These are phyloP conservation scores for Torulaspora pretoriensis DNA, from an alignment of 1,139 yeast genomes.

Conservation along the genomic window DNA sequence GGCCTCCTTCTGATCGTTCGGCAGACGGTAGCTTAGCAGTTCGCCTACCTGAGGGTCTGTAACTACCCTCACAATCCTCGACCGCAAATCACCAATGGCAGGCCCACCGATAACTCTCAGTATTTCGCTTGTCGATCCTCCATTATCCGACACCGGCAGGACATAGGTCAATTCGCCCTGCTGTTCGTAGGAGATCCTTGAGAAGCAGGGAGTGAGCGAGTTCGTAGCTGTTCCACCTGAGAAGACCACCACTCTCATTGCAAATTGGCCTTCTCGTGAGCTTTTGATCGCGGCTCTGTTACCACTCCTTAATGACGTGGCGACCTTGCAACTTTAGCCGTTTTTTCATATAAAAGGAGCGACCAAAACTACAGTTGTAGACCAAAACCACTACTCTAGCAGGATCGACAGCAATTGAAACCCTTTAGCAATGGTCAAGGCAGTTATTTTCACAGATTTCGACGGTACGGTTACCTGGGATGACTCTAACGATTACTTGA, in stretches of 20 bases:
- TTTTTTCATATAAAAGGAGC: constrained; percentile 7
- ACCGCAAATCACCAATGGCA: constrained; percentile 88
- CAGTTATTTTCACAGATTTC: constrained; percentile 93
- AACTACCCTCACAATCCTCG: constrained; percentile 72
- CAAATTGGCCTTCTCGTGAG: background rate
- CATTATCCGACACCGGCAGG: constrained; percentile 86
- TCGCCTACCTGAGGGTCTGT: constrained; percentile 39
- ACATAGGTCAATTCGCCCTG: constrained; percentile 50
- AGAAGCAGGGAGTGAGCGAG: constrained; percentile 54
- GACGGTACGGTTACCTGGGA: constrained; percentile 94
- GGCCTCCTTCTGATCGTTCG: constrained; percentile 50
- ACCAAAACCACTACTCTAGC: background rate
- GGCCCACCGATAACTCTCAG: constrained; percentile 91
- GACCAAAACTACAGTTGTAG: background rate
- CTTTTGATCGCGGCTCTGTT: background rate
- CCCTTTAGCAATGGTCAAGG: constrained; percentile 40
- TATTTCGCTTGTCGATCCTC: constrained; percentile 91
- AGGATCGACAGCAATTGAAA: background rate
- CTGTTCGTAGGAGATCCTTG: constrained; percentile 38
- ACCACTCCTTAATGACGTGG: constrained; percentile 2
- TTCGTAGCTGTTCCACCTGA: constrained; percentile 81
- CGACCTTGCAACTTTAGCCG: background rate
- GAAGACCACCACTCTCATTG: constrained; percentile 43
- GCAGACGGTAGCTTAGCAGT: constrained; percentile 59
- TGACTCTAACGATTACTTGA: constrained; percentile 87